Evolutionary conservation across 2,329 filamentous ascomycete species (phyloP), one percentile per base, ranked within the genome.

Genomic region (Diaporthe aspalathi): DNA sequence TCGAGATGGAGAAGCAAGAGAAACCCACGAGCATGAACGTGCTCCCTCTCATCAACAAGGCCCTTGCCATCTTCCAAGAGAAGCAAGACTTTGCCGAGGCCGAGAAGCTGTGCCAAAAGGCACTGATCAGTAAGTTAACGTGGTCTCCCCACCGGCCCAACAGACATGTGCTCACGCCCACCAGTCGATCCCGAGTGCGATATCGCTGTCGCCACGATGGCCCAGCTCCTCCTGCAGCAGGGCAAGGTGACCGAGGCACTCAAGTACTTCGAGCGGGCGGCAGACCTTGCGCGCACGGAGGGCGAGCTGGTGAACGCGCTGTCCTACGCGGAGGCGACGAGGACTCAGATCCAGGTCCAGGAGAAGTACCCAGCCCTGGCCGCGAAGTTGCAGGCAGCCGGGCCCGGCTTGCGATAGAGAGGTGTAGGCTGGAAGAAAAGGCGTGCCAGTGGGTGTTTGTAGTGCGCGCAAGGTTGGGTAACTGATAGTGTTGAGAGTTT

Each of bases 21-120:
- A 97, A 97, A 85, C 95, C 95, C 17, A 92, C 96, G 82, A 93
- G 94, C 73, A 98, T 99, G 92, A 99, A 99, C 78, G 96, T 99
- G 38, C 86, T 99, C 74, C 96, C 96, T 17, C 87, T 99, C 65
- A 98, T 99, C 84, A 99, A 99, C 90, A 99, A 99, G 87, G 95
- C 96, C 6, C 89, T 99, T 35, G 94, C 95, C 16, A 87, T 98
- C 57, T 98, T 98, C 89, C 96, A 99, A 82, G 98, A 95, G 93
- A 98, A 97, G 88, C 93, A 97, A 78, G 95, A 98, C 83, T 98
- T 97, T 80, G 87, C 89, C 73, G 95, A 97, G 83, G 95, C 96
- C 2, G 95, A 99, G 86, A 94, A 96, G 83, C 88, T 99, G 67
- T 99, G 96, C 88, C 92, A 98, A 83, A 98, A 97, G 87, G 96